phyloP scores from a whole-genome alignment of 2,329 filamentous ascomycete species.

The Sporothrix inflata region DNA sequence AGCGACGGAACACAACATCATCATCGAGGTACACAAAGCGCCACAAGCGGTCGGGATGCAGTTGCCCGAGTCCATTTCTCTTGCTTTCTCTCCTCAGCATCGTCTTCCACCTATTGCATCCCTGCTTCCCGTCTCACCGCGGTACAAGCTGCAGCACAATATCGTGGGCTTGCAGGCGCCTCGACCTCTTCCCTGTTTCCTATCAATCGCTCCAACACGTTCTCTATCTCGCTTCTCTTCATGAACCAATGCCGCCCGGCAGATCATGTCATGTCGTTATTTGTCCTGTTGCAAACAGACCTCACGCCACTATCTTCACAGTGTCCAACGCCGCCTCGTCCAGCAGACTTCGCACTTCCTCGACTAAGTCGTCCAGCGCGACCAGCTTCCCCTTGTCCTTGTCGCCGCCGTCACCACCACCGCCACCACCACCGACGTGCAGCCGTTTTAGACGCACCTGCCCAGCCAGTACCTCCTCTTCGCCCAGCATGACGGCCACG shows the following conservation, averaged over 20 bases:
- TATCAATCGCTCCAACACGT: too few relatives aligned
- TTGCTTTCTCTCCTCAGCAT: too few relatives aligned
- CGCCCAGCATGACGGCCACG: constrained; percentile 85
- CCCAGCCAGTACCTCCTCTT: constrained; percentile 81
- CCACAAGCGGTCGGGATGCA: neutral
- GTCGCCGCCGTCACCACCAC: constrained; percentile 47
- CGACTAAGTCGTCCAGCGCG: constrained; percentile 62
- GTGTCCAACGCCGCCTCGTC: neutral
- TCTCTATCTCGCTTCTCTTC: too few relatives aligned
- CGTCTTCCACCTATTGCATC: too few relatives aligned
- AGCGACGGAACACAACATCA: neutral
- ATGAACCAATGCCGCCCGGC: too few relatives aligned
- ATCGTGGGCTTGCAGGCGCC: too few relatives aligned
- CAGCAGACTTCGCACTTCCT: constrained; percentile 58
- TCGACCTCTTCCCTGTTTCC: too few relatives aligned
- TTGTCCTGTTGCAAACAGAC: too few relatives aligned
- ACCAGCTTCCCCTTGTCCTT: constrained; percentile 88
- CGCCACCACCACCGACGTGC: constrained; percentile 32
- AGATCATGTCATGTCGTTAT: neutral
- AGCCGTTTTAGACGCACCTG: constrained; percentile 85
- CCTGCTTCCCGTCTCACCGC: neutral
- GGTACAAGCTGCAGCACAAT: neutral
- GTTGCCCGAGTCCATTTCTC: too few relatives aligned
- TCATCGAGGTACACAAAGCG: neutral
- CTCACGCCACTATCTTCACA: neutral